Base-by-base conservation (phyloP, 164 flowering plant genomes). In the Stephania cephalantha region DNA sequence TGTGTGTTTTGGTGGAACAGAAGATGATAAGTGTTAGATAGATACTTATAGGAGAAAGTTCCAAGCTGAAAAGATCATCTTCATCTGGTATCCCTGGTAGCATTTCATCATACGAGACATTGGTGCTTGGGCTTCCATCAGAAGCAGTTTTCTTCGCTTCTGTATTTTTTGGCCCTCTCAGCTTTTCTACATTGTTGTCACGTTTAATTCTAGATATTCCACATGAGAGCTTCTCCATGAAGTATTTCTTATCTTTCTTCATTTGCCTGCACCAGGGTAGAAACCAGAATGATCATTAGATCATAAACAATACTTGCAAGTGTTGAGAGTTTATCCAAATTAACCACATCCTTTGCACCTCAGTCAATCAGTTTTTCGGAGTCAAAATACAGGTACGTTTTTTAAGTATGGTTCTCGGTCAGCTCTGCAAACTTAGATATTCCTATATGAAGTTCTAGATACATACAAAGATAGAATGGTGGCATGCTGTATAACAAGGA, bases 191-290 rank as follows among this genome's bases (percentile, higher is more conserved):
- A 9, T 74, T 79, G 81, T 85, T 80, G 73, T 86, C 82, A 8
- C 82, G 73, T 77, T 87, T 90, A 83, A 88, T 76, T 78, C 85
- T 85, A 48, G 86, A 85, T 70, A 89, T 85, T 6, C 83, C 86
- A 81, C 95, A 91, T 48, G 82, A 72, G 7, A 89, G 80, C 46
- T 73, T 85, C 7, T 88, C 86, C 78, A 86, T 74, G 74, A 89
- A 87, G 78, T 79, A 86, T 55, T 78, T 88, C 75, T 79, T 81
- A 58, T 89, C 87, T 77, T 84, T 87, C 83, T 86, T 89, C 87
- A 89, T 82, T 68, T 85, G 82, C 85, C 95, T 91, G 85, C 69
- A 78, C 22, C 58, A 31, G 66, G 35, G n/a, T 63, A 29, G 44
- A 25, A 42, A 22, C 25, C 9, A 46, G 3, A 75, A 53, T 31